phyloP scores from a whole-genome alignment of 2,329 filamentous ascomycete genomes.

The Ceratocystis colombiana region DNA sequence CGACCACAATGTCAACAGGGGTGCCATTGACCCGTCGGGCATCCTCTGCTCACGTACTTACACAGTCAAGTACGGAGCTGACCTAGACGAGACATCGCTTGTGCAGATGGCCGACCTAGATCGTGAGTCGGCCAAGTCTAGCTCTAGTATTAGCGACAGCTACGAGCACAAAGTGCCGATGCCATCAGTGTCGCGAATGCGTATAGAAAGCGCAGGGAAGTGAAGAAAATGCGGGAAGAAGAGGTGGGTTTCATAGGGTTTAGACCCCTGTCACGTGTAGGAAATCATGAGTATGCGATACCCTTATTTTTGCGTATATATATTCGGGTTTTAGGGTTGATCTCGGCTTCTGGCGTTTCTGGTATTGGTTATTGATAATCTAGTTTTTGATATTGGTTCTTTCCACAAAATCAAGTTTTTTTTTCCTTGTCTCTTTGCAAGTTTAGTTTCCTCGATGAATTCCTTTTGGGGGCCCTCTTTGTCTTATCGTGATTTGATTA shows the following conservation, averaged over 20 bases:
- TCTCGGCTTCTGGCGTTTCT: neutral
- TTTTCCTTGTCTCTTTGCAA: neutral
- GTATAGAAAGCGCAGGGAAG: neutral
- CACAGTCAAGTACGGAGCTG: constrained; percentile 21
- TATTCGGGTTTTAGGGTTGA: neutral
- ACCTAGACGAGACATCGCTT: constrained; percentile 20
- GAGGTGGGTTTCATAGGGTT: neutral
- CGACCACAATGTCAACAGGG: neutral
- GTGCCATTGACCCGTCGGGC: neutral
- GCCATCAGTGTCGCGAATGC: constrained; percentile 7
- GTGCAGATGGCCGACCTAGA: constrained; percentile 23
- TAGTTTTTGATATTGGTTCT: neutral
- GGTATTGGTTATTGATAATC: neutral
- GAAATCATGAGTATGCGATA: neutral
- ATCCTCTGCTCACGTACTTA: constrained; percentile 21
- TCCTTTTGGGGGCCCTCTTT: neutral
- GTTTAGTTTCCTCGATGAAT: neutral
- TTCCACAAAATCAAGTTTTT: neutral
- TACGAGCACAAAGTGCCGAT: constrained; percentile 21
- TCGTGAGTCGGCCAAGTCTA: constrained; percentile 1
- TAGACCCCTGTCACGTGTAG: neutral
- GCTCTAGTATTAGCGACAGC: constrained; percentile 8
- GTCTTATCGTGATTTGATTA: too few relatives aligned
- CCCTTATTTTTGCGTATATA: neutral
- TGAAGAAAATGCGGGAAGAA: neutral